Evolutionary conservation across 2,329 filamentous ascomycete species (phyloP), one percentile per base, ranked within the genome.

Genomic region (Penicillium sp.): DNA sequence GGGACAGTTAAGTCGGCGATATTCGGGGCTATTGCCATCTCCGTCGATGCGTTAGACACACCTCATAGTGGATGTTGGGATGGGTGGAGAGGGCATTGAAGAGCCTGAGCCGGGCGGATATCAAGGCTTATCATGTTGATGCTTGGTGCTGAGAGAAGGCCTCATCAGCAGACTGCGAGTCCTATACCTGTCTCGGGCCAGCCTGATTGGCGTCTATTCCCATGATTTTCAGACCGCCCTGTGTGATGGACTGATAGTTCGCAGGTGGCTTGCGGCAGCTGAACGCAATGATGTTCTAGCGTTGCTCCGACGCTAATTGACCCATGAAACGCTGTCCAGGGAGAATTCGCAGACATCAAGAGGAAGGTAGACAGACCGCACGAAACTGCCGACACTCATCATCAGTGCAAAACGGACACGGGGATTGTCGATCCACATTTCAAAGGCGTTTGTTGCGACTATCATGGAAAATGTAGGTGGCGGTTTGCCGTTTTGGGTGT

Each of bases 391-490:
- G 23, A 84, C 70, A 57, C 89, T 88, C 52, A 89, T 65, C 0
- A 87, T n/a, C n/a, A n/a, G n/a, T n/a, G n/a, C 90, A 60, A 96
- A 96, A 2, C 91, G 86, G 9, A 97, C 91, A 57, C 95, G 86
- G 42, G 93, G 83, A 68, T 96, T 96, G 68, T 97, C 90, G 54
- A 97, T 96, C 22, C 91, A 91, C 91, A 97, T 97, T 2, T 91
- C 91, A 60, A 97, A 97, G 0, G 91, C 91, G 1, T 89, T 97
- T 0, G 91, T 97, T 1, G 91, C 91, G 23, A 96, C 89, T 50
- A 97, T 91, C 40, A 97, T 82, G 65, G 93, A 89, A 69, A 93
- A 95, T 1, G 86, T 86, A 22, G 79, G 76, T 64, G 54, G 42
- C n/a, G 51, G 52, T 20, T 56, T 54, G 11, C 58, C 52, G 5